Evolutionary conservation across 352 stramenopile species (phyloP).

Genomic region (Globisporangium acanthophoron): DNA sequence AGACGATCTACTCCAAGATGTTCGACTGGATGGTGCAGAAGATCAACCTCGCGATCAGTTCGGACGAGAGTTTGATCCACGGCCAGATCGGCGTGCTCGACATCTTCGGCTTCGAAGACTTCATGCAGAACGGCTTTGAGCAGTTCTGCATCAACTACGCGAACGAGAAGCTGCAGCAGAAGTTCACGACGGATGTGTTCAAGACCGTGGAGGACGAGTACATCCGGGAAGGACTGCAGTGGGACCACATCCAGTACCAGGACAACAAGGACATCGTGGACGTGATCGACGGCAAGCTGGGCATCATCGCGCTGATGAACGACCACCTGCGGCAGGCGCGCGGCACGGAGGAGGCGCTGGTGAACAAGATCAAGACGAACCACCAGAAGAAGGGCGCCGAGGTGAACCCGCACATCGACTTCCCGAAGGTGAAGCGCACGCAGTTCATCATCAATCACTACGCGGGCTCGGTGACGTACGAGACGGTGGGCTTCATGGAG

Average conservation of each 20-base stretch:
- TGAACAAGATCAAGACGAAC: slow-evolving; percentile 86
- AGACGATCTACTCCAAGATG: slow-evolving; percentile 97
- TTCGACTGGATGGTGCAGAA: slow-evolving; percentile 97
- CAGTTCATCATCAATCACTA: slow-evolving; percentile 97
- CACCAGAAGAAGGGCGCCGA: slow-evolving; percentile 69
- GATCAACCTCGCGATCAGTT: slow-evolving; percentile 83
- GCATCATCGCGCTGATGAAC: slow-evolving; percentile 87
- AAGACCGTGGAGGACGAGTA: slow-evolving; percentile 99
- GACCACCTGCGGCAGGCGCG: slow-evolving; percentile 81
- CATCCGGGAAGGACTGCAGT: slow-evolving; percentile 95
- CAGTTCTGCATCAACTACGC: slow-evolving; percentile 93
- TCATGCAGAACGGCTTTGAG: slow-evolving; percentile 91
- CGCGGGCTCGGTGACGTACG: slow-evolving; percentile 92
- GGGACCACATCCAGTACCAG: slow-evolving; percentile 98
- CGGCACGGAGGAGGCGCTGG: slow-evolving; percentile 81
- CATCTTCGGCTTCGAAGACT: slow-evolving; percentile 99
- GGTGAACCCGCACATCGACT: slow-evolving; percentile 75
- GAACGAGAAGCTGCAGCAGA: slow-evolving; percentile 88
- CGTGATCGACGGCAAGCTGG: slow-evolving; percentile 92
- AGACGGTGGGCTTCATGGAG: slow-evolving; percentile 94
- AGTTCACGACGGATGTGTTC: slow-evolving; percentile 95
- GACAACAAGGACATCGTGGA: slow-evolving; percentile 98
- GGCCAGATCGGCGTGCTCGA: slow-evolving; percentile 95
- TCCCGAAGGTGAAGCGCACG: slow-evolving; percentile 85
- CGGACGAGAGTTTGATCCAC: slow-evolving; percentile 60